Evolutionary conservation across 805 yeast species (phyloP).

Genomic region (Spathaspora girioi): DNA sequence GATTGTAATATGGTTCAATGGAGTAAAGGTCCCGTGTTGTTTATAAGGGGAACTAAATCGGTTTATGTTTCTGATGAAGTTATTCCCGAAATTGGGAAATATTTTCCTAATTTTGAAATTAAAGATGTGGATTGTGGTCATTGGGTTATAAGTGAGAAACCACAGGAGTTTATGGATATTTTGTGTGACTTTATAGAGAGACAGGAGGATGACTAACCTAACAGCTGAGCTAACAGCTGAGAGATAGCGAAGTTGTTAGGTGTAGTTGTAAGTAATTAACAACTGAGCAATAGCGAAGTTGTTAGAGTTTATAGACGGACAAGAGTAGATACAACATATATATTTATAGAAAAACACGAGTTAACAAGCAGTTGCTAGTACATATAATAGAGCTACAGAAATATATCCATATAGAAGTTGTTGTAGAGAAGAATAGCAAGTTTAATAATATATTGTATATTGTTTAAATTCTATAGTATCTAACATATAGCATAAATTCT

Average conservation of each 20-base stretch:
- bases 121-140: slow-evolving; percentile 83
- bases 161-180: slow-evolving; percentile 63
- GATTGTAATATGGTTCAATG: slow-evolving; percentile 51
- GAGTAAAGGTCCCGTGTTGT: slow-evolving; percentile 64
- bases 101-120: slow-evolving; percentile 74
- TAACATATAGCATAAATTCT: too few species aligned
- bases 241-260: neutral
- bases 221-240: neutral
- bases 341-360: too few species aligned
- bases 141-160: slow-evolving; percentile 89
- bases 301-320: too few species aligned
- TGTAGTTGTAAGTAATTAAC: neutral
- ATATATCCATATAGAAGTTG: too few species aligned
- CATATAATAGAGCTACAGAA: too few species aligned
- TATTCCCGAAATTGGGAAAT: slow-evolving; percentile 65
- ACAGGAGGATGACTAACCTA: slow-evolving; percentile 29
- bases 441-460: too few species aligned
- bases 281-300: too few species aligned
- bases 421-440: too few species aligned
- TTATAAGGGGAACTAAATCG: slow-evolving; percentile 76
- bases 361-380: too few species aligned
- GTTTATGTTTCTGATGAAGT: slow-evolving; percentile 80
- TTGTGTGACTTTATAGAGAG: slow-evolving; percentile 61
- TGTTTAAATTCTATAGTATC: too few species aligned
- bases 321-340: too few species aligned